Conservation (phyloP, 768 basidiomycete species). For the Boletus subcaerulescens region DNA sequence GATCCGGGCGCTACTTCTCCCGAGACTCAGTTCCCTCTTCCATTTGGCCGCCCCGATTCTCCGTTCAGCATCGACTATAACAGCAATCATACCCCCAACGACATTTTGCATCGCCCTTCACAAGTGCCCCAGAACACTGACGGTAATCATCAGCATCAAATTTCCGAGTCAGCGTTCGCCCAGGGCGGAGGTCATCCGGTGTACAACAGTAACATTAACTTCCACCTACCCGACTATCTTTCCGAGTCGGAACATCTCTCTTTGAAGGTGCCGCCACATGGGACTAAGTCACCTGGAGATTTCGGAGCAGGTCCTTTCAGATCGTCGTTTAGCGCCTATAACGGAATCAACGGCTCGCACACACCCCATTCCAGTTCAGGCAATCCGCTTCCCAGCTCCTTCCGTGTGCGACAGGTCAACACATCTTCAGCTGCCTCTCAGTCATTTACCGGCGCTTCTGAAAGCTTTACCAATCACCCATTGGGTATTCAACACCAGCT, state of each 20-base stretch:
- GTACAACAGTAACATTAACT: slow-evolving; percentile 41
- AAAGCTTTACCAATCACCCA: slow-evolving; percentile 26
- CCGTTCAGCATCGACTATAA: slow-evolving; percentile 39
- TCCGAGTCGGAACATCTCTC: slow-evolving; percentile 33
- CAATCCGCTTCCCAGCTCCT: slow-evolving; percentile 31
- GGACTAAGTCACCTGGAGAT: slow-evolving; percentile 31
- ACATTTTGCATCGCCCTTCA: slow-evolving; percentile 27
- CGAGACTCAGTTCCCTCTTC: slow-evolving; percentile 51
- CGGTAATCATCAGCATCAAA: slow-evolving; percentile 34
- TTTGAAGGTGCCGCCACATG: slow-evolving; percentile 31
- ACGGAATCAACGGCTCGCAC: slow-evolving; percentile 25
- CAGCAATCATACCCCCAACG: slow-evolving; percentile 36
- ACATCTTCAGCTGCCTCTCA: slow-evolving; percentile 27
- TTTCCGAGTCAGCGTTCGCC: slow-evolving; percentile 29
- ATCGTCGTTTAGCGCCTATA: slow-evolving; percentile 36
- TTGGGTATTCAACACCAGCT: slow-evolving; percentile 33
- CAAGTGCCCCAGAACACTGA: slow-evolving; percentile 26
- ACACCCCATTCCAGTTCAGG: slow-evolving; percentile 23
- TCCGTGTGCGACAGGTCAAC: slow-evolving; percentile 37
- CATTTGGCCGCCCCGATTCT: slow-evolving; percentile 51
- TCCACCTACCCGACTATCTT: slow-evolving; percentile 34
- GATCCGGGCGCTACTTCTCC: slow-evolving; percentile 51
- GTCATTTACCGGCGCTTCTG: slow-evolving; percentile 23
- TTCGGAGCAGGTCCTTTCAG: slow-evolving; percentile 36
- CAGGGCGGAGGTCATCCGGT: slow-evolving; percentile 35